These are phyloP conservation scores for Juglanconis sp. DNA, from an alignment of 2,329 filamentous ascomycete genomes.

Conservation along the genomic window DNA sequence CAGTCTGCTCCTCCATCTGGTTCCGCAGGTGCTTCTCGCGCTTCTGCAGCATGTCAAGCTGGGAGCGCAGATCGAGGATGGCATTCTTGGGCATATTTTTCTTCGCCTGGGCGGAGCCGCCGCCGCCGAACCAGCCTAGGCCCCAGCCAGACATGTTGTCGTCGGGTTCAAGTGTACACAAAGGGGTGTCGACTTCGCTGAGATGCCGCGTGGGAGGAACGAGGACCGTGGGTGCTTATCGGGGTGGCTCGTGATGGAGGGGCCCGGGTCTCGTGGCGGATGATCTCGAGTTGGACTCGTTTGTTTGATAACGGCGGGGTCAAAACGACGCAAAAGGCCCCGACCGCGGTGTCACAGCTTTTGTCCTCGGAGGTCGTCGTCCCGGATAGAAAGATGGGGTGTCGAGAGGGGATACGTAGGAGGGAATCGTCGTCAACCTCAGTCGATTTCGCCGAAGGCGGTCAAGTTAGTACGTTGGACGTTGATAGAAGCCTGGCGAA, in stretches of 20 bases:
- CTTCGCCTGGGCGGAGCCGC: constrained; percentile 77
- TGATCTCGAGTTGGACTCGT: constrained; percentile 2
- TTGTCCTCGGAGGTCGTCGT: background rate
- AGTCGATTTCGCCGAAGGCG: constrained; percentile 7
- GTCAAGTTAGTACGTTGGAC: background rate
- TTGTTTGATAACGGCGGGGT: constrained; percentile 14
- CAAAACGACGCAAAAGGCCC: background rate
- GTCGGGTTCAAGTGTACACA: background rate
- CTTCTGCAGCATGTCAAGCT: constrained; percentile 97
- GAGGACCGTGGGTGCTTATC: constrained; percentile 11
- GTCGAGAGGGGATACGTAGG: background rate
- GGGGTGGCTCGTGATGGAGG: background rate
- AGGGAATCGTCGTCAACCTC: constrained; percentile 10
- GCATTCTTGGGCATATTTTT: constrained; percentile 97
- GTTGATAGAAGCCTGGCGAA: constrained; percentile 15
- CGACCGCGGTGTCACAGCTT: background rate
- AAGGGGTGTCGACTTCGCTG: background rate
- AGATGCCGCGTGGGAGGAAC: background rate
- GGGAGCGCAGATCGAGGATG: constrained; percentile 80
- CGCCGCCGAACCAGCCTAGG: constrained; percentile 93
- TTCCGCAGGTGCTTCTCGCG: constrained; percentile 85
- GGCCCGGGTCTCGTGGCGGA: constrained; percentile 2
- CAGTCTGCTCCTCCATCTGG: constrained; percentile 91
- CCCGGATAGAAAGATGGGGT: background rate
- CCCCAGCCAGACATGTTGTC: constrained; percentile 50